Evolutionary conservation across 2,329 filamentous ascomycete species (phyloP), one percentile per base, ranked within the genome.

Genomic region (Teratosphaeria destructans): DNA sequence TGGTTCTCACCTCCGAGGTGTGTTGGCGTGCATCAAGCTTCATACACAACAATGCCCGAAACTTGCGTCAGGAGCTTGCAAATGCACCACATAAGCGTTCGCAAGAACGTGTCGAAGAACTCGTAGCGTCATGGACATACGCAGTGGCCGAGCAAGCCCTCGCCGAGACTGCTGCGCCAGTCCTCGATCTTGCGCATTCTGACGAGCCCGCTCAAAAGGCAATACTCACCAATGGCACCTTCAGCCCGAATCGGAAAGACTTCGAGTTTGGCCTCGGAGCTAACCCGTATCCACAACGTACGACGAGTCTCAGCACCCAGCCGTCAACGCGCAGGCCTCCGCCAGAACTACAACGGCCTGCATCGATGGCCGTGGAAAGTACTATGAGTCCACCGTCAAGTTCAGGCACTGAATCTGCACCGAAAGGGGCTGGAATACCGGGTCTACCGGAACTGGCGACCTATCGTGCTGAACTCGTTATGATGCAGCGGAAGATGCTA

Each of bases 11-110:
- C n/a, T 88, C 90, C 1, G 91, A 97, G 69, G 84, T 96, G 32
- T 95, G 91, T 70, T 85, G 85, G 62, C 83, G 92, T 60, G 86
- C 90, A 1, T 81, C 94, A 10, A 86, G 89, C 62, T 97, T 96
- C 67, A 87, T 97, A 43, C 87, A 89, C 1, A 83, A 87, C 47
- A 86, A 90, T 43, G 88, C 90, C 3, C 84, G 89, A 57, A 84
- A 91, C 26, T 85, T 97, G 76, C 84, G 91, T 57, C 82, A 84
- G 58, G 94, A 97, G 69, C 78, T 97, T 2, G 75, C 84, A 54
- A 79, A 81, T n/a, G 27, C 55, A 23, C 55, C 32, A n/a, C 27
- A 23, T 7, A 47, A 55, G 55, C 27, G 19, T 39, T 39, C 57
- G 11, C 23, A 39, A 43, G 23, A 84, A 57, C 75, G 88, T 2